Conservation (phyloP, 2,329 filamentous ascomycete species). For the Trematosphaeria pertusa region DNA sequence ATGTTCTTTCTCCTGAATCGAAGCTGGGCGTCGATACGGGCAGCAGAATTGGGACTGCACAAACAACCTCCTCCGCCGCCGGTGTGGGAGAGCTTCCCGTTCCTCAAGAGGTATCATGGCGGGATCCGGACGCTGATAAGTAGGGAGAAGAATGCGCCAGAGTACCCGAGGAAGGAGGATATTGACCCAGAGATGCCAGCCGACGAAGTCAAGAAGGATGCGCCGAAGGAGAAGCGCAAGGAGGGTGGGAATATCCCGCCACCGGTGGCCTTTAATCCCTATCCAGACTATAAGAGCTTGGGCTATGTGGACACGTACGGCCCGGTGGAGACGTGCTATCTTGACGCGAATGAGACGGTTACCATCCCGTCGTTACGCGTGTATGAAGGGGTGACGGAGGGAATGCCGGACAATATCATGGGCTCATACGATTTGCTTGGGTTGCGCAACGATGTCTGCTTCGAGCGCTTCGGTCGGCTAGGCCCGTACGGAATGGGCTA, state of each 20-base stretch:
- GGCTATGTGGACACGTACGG: conserved; percentile 65
- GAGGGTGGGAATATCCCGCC: conserved; percentile 36
- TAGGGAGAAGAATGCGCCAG: conserved; percentile 71
- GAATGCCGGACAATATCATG: conserved; percentile 83
- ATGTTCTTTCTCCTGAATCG: conserved; percentile 77
- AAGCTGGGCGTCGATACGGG: conserved; percentile 73
- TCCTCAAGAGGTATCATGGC: conserved; percentile 88
- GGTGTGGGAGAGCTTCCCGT: conserved; percentile 85
- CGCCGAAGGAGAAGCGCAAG: conserved; percentile 40
- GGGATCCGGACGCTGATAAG: conserved; percentile 77
- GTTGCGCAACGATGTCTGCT: conserved; percentile 85
- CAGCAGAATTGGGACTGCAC: conserved; percentile 64
- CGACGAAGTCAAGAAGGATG: conserved; percentile 25
- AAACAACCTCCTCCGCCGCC: conserved; percentile 70
- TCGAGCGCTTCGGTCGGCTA: conserved; percentile 86
- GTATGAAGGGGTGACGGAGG: conserved; percentile 78
- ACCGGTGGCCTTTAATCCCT: conserved; percentile 66
- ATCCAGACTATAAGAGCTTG: conserved; percentile 67
- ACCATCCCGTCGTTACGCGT: conserved; percentile 74
- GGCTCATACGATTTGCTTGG: conserved; percentile 87
- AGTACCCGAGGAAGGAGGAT: conserved; percentile 76
- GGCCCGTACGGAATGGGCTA: conserved; percentile 93
- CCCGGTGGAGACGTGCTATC: conserved; percentile 75
- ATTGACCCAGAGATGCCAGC: conserved; percentile 47
- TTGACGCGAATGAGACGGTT: conserved; percentile 72